Evolutionary conservation across 1,284 basidiomycete species (phyloP).

Genomic region (Sporisorium sorghi): DNA sequence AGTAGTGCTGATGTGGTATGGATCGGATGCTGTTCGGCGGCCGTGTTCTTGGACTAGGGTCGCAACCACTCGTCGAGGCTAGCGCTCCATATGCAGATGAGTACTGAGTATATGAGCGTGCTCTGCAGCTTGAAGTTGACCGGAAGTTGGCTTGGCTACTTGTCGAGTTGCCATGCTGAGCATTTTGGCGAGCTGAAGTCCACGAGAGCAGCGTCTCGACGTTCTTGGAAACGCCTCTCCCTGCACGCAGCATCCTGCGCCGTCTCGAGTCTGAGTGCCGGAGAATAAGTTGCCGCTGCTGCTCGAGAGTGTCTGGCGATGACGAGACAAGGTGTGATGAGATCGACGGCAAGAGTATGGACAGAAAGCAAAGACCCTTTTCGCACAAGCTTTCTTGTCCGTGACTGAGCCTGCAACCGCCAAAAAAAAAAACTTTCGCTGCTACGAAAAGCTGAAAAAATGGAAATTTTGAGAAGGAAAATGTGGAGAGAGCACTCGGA

Average conservation of each 20-base stretch:
- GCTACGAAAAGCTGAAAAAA: not conserved
- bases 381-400: not conserved
- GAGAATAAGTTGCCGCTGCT: not conserved
- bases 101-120: not conserved
- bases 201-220: conserved; percentile 10
- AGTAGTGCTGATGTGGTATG: not conserved
- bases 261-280: not conserved
- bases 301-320: not conserved
- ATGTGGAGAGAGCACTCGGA: conserved; percentile 19
- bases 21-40: not conserved
- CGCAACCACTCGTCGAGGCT: not conserved
- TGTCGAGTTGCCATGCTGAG: not conserved
- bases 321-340: not conserved
- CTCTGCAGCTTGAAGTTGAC: not conserved
- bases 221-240: conserved; percentile 19
- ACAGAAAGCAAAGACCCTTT: not conserved
- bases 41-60: not conserved
- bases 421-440: conserved; percentile 3
- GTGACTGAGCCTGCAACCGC: not conserved
- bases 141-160: not conserved
- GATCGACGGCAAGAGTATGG: not conserved
- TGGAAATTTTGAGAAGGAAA: not conserved
- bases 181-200: not conserved
- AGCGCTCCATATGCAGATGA: no score
- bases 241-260: conserved; percentile 27